A percentile compares a stretch with the other conserved stretches of the same genome.
Evolutionary conservation across 2,329 filamentous ascomycete species (phyloP).

Genomic region (Metarhizium sp.): DNA sequence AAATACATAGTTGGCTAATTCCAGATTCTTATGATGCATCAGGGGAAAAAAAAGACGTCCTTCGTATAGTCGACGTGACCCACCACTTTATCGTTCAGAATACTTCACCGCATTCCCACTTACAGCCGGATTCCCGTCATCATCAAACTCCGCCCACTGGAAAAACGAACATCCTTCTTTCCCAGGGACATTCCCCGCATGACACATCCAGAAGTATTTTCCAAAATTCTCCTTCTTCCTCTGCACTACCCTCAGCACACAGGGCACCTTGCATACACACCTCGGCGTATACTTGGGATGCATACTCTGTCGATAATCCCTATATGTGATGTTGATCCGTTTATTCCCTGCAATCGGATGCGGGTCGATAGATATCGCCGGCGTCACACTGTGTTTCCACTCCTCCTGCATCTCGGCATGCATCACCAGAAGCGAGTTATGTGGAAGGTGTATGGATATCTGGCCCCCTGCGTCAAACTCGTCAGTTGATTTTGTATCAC

Average conservation of each 20-base stretch:
- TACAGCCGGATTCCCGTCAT: slow-evolving; percentile 64
- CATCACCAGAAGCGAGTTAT: slow-evolving; percentile 92
- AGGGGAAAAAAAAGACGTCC: background rate
- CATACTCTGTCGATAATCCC: slow-evolving; percentile 69
- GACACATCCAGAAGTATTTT: slow-evolving; percentile 90
- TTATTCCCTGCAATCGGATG: slow-evolving; percentile 74
- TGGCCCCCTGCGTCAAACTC: slow-evolving; percentile 65
- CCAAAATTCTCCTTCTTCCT: slow-evolving; percentile 68
- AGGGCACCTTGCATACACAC: slow-evolving; percentile 65
- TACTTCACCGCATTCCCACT: slow-evolving; percentile 15
- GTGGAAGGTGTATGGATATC: slow-evolving; percentile 85
- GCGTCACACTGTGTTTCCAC: slow-evolving; percentile 85
- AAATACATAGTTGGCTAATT: background rate
- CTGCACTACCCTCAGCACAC: slow-evolving; percentile 68
- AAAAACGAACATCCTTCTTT: slow-evolving; percentile 68
- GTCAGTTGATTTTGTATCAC: slow-evolving; percentile 24
- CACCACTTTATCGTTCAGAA: background rate
- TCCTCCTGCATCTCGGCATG: slow-evolving; percentile 96
- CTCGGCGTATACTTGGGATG: slow-evolving; percentile 70
- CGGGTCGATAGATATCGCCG: slow-evolving; percentile 67
- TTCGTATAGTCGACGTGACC: background rate
- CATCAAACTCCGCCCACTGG: slow-evolving; percentile 77
- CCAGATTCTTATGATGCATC: background rate
- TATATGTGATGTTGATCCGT: slow-evolving; percentile 90
- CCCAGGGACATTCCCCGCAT: slow-evolving; percentile 62